A percentile compares a stretch with the other conserved stretches of the same genome.
These are phyloP conservation scores for Berkeleyomyces rouxiae DNA, from an alignment of 2,329 filamentous ascomycete species.

Conservation along the genomic window DNA sequence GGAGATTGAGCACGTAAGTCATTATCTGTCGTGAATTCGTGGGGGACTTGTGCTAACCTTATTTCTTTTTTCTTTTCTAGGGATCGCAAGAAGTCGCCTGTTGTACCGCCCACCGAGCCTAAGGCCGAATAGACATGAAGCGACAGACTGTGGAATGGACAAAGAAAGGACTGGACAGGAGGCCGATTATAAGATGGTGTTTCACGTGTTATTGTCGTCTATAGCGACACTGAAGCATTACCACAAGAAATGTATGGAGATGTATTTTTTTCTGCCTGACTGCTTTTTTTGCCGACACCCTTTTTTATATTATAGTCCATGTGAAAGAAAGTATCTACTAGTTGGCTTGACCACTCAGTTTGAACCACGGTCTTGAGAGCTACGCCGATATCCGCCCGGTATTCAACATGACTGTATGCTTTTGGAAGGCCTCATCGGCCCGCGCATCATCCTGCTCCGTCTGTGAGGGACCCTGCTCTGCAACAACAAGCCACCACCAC, in stretches of 20 bases:
- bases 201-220: background rate
- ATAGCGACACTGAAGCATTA: background rate
- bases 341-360: background rate
- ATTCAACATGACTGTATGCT: constrained; percentile 11
- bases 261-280: background rate
- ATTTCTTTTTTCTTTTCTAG: background rate
- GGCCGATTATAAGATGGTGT: background rate
- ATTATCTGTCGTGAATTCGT: background rate
- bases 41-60: too few species aligned
- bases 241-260: background rate
- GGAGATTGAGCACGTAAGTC: constrained; percentile 90
- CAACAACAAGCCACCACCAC: constrained; percentile 52
- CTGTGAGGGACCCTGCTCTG: constrained; percentile 18
- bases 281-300: background rate
- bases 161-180: background rate
- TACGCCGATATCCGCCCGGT: constrained; percentile 2
- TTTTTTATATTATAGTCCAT: too few species aligned
- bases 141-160: background rate
- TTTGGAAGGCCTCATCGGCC: constrained; percentile 7
- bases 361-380: background rate
- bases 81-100: constrained; percentile 11
- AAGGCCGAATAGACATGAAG: constrained; percentile 1
- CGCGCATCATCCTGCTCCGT: background rate
- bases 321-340: background rate
- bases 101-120: background rate